These are phyloP conservation scores for Pseudofabraea citricarpa DNA, from an alignment of 2,329 filamentous ascomycete species.

Conservation along the genomic window DNA sequence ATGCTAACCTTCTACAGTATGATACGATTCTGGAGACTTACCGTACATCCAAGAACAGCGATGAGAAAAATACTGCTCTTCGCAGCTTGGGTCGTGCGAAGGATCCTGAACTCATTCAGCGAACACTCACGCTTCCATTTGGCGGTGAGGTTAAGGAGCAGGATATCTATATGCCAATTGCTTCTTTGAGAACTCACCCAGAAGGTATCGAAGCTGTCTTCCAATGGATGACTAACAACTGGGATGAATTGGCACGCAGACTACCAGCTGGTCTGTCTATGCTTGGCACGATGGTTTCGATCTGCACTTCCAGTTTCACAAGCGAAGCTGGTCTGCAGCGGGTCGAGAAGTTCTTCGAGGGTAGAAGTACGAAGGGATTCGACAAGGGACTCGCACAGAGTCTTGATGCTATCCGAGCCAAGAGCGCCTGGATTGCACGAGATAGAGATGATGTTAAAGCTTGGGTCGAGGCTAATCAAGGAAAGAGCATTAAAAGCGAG, in stretches of 20 bases:
- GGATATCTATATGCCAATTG: constrained; percentile 86
- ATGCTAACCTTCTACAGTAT: no score
- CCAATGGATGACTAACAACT: constrained; percentile 80
- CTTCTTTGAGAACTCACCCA: constrained; percentile 70
- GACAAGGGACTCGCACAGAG: constrained; percentile 88
- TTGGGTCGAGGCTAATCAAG: constrained; percentile 61
- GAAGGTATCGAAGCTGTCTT: constrained; percentile 78
- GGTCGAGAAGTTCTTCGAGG: constrained; percentile 75
- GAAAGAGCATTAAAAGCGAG: constrained; percentile 23
- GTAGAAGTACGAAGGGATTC: constrained; percentile 81
- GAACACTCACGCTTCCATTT: constrained; percentile 70
- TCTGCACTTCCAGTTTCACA: constrained; percentile 78
- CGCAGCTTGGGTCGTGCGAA: constrained; percentile 76
- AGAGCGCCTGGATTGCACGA: constrained; percentile 74
- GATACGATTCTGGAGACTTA: constrained; percentile 72
- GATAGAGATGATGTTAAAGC: constrained; percentile 71
- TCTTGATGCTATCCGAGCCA: constrained; percentile 77
- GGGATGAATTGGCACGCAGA: constrained; percentile 76
- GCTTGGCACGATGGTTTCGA: constrained; percentile 76
- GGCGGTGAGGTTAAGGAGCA: constrained; percentile 86
- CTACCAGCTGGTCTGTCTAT: constrained; percentile 84
- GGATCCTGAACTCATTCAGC: constrained; percentile 74
- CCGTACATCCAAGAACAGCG: constrained; percentile 68
- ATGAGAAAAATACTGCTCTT: constrained; percentile 89
- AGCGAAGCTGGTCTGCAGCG: constrained; percentile 68